Evolutionary conservation across 1,139 yeast species (phyloP).

Genomic region (Nakaseomyces kungkrabaensis): DNA sequence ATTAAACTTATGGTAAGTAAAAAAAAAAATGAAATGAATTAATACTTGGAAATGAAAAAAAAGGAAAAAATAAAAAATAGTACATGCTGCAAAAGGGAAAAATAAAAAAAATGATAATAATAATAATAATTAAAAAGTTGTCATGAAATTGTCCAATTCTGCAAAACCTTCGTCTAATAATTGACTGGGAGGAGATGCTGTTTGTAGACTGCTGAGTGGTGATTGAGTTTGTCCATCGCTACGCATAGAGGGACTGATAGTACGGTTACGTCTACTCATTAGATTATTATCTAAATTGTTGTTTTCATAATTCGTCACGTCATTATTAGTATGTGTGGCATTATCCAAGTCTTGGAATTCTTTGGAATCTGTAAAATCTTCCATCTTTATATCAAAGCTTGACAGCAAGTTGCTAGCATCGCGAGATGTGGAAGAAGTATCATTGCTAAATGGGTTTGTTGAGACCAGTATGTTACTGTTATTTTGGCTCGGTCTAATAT

Average conservation of each 20-base stretch:
- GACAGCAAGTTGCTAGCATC: not conserved
- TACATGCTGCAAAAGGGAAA: not conserved
- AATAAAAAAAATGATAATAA: not conserved
- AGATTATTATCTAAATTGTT: constrained; percentile 3
- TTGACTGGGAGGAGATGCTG: constrained; percentile 19
- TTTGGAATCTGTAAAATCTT: not conserved
- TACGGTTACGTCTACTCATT: constrained; percentile 4
- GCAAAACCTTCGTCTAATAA: constrained; percentile 21
- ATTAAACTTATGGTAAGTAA: too few species aligned
- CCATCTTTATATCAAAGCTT: not conserved
- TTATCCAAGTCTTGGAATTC: not conserved
- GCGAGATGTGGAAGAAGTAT: too few species aligned
- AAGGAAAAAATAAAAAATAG: too few species aligned
- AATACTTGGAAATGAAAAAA: too few species aligned
- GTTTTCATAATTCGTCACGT: constrained; percentile 5
- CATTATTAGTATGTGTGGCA: not conserved
- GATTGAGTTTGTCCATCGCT: constrained; percentile 5
- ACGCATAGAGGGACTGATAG: not conserved
- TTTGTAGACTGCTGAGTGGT: constrained; percentile 13
- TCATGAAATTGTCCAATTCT: constrained; percentile 25
- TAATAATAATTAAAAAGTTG: constrained; percentile 9
- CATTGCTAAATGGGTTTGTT: not conserved
- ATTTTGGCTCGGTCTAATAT: not conserved
- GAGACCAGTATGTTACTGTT: not conserved
- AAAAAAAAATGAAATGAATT: too few species aligned